Conservation (phyloP, 768 basidiomycete species). For the Boletellus ananiceps region DNA sequence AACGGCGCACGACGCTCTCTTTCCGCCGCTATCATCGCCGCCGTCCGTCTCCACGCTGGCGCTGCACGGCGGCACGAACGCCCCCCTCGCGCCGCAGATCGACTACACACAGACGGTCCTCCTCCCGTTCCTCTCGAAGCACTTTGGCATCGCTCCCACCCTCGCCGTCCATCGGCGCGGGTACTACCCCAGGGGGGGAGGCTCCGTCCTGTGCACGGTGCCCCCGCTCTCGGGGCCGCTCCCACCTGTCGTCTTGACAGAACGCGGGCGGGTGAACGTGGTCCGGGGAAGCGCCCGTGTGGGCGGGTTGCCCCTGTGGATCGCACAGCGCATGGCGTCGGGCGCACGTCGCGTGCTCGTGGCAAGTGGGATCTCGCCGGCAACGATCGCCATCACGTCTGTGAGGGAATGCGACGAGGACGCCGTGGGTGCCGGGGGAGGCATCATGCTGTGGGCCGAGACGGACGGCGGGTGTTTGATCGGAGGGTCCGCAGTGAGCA, state of each 20-base stretch:
- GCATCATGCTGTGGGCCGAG: constrained; percentile 73
- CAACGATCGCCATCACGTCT: constrained; percentile 37
- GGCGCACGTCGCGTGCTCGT: constrained; percentile 48
- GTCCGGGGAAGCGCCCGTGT: constrained; percentile 62
- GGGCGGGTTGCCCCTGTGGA: constrained; percentile 52
- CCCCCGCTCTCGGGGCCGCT: constrained; percentile 38
- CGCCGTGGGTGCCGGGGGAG: constrained; percentile 60
- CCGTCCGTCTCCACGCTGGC: constrained; percentile 41
- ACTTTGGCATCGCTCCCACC: constrained; percentile 44
- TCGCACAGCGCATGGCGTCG: constrained; percentile 54
- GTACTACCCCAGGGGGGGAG: constrained; percentile 73
- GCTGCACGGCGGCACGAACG: constrained; percentile 71
- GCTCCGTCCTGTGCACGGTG: constrained; percentile 45
- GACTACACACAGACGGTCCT: constrained; percentile 66
- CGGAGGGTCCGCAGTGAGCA: constrained; percentile 64
- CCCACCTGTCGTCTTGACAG: constrained; percentile 44
- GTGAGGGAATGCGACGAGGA: constrained; percentile 41
- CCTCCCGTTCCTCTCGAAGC: constrained; percentile 59
- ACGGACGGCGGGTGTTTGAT: constrained; percentile 62
- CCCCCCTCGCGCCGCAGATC: constrained; percentile 64
- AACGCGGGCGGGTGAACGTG: constrained; percentile 48
- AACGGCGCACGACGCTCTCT: not conserved
- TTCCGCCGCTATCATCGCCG: too few relatives aligned
- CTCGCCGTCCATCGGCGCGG: constrained; percentile 55
- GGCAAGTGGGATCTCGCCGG: constrained; percentile 28